Evolutionary conservation across 2,329 filamentous ascomycete species (phyloP).

Genomic region (Dothidotthia symphoricarpi): DNA sequence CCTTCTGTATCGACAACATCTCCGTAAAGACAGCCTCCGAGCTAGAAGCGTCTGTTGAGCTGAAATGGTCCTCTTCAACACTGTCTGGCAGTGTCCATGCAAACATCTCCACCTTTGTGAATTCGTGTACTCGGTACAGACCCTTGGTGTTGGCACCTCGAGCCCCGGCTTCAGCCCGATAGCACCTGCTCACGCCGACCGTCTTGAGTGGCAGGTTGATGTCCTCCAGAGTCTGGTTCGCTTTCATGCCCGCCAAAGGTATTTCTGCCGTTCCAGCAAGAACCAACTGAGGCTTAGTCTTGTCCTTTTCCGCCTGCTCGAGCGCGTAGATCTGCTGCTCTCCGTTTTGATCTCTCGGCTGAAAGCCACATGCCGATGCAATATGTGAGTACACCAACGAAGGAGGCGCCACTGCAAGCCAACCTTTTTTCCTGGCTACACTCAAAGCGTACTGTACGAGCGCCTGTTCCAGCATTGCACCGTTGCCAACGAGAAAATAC

Average conservation of each 20-base stretch:
- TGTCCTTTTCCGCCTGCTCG: constrained; percentile 64
- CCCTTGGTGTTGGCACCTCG: constrained; percentile 89
- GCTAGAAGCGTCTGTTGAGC: constrained; percentile 32
- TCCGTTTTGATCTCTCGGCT: constrained; percentile 83
- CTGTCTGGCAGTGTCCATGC: constrained; percentile 72
- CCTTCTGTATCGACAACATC: constrained; percentile 81
- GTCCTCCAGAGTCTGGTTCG: constrained; percentile 65
- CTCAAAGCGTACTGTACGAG: constrained; percentile 81
- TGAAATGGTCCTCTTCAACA: constrained; percentile 34
- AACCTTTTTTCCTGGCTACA: constrained; percentile 70
- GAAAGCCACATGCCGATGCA: constrained; percentile 87
- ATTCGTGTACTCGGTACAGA: constrained; percentile 95
- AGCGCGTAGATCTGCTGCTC: constrained; percentile 91
- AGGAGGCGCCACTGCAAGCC: constrained; percentile 78
- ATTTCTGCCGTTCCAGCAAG: constrained; percentile 93
- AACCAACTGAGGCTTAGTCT: constrained; percentile 63
- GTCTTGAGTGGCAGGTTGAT: constrained; percentile 70
- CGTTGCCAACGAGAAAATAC: constrained; percentile 94
- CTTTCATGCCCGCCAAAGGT: constrained; percentile 86
- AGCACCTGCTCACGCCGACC: constrained; percentile 87
- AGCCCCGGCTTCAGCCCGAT: constrained; percentile 89
- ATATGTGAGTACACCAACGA: constrained; percentile 92
- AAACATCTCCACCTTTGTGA: constrained; percentile 98
- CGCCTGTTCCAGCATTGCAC: constrained; percentile 90
- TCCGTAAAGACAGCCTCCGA: constrained; percentile 70